Base-by-base conservation (phyloP, 176 grass and related monocot species). In the Chloris gayana region DNA sequence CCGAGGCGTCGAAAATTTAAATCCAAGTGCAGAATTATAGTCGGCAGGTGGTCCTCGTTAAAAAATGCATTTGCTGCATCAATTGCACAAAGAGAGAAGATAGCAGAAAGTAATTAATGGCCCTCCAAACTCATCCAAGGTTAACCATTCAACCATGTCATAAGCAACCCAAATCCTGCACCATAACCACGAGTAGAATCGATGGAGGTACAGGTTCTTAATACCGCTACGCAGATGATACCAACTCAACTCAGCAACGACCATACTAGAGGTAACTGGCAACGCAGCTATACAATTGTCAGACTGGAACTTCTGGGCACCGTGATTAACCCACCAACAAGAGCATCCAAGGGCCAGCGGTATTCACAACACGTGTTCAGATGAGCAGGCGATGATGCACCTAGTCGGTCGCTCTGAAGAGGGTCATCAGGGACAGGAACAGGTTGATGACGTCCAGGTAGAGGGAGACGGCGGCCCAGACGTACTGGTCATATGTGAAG, bases 361-460 rank as follows among this genome's bases (percentile, higher is more conserved):
- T 74, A 84, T 80, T 65, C 31, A 69, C 77, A 54, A 29, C 29
- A 14, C 12, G 33, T 45, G 47, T 53, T 4, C 19, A 49, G n/a
- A 33, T 15, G 75, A 8, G 44, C 22, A 46, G 10, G n/a, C 6
- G 17, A 32, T 19, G 47, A 14, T 19, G 35, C 4, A 18, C 90
- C 90, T 70, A 94, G 68, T 92, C 85, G 5, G 29, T 18, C 15
- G 94, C 94, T 64, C 91, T 92, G 62, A 97, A 84, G 47, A 97
- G 69, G 37, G 87, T 82, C 45, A 97, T 72, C 54, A 97, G 80
- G 41, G 87, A 66, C 74, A 97, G 87, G 63, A 97, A 94, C 24
- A 97, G 89, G 86, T 94, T 97, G 87, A 97, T 83, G 58, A 94
- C 32, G 30, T 97, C 91, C 4, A 97, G 89, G 82, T 94, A 97